Evolutionary conservation across 306 rosid species (phyloP).

Genomic region (Glycine tomentella): DNA sequence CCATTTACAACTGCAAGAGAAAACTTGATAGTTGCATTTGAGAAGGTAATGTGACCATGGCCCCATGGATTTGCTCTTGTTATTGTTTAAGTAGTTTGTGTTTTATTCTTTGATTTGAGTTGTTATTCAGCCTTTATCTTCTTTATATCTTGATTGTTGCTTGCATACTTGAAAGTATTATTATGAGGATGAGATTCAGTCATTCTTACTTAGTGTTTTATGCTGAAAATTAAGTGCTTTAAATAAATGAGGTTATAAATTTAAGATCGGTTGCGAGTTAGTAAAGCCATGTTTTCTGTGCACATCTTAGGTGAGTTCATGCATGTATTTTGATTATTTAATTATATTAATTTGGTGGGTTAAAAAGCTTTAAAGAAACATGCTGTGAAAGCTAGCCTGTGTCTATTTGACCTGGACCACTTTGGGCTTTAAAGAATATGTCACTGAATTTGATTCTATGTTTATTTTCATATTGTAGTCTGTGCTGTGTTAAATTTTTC

Average conservation of each 20-base stretch:
- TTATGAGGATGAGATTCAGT: too few relatives aligned
- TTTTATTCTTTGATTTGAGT: too few relatives aligned
- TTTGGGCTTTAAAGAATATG: conserved; percentile 21
- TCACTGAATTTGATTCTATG: conserved; percentile 16
- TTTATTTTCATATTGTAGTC: conserved; percentile 17
- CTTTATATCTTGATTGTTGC: too few relatives aligned
- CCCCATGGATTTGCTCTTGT: too few relatives aligned
- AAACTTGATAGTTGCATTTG: too few relatives aligned
- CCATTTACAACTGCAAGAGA: too few relatives aligned
- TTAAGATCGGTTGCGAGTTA: background rate
- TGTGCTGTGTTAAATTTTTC: background rate
- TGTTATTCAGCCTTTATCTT: too few relatives aligned
- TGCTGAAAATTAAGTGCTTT: conserved; percentile 8
- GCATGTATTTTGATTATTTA: background rate
- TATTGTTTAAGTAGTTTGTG: too few relatives aligned
- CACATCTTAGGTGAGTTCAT: background rate
- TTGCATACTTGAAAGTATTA: too few relatives aligned
- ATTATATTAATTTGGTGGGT: background rate
- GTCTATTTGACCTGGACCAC: background rate
- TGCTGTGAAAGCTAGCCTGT: conserved; percentile 8
- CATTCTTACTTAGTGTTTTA: background rate
- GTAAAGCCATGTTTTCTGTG: background rate
- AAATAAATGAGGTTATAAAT: background rate
- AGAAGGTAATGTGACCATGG: too few relatives aligned
- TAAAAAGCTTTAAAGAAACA: background rate